Percentiles rank a stretch among this genome's conserved stretches.
Evolutionary conservation across 2,329 filamentous ascomycete species (phyloP).

Genomic region (Arachnomyces sp.): DNA sequence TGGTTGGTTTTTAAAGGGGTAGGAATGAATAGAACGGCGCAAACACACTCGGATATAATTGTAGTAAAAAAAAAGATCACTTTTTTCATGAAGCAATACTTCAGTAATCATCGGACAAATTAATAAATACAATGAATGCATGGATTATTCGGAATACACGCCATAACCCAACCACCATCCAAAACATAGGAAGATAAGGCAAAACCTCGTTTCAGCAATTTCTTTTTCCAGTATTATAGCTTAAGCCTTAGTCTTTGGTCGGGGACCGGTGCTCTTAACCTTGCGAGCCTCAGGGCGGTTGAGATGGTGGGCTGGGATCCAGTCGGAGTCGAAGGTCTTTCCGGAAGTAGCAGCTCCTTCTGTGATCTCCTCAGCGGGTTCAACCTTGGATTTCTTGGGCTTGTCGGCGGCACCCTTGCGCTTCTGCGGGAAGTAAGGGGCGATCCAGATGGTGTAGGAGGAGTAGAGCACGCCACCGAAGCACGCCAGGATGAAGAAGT

Average conservation of each 20-base stretch:
- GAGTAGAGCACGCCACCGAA: conserved; percentile 84
- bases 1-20: too few species aligned
- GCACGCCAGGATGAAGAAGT: conserved; percentile 73
- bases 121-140: too few species aligned
- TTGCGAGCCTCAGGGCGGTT: conserved; percentile 68
- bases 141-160: too few species aligned
- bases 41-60: too few species aligned
- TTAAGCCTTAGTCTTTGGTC: conserved; percentile 27
- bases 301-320: conserved; percentile 86
- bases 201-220: conserved; percentile 3
- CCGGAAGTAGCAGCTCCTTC: conserved; percentile 63
- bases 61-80: too few species aligned
- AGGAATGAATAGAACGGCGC: too few species aligned
- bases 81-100: too few species aligned
- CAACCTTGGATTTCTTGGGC: conserved; percentile 56
- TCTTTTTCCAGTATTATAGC: conserved; percentile 1
- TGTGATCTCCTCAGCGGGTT: conserved; percentile 51
- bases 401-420: conserved; percentile 57
- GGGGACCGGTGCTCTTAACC: conserved; percentile 41
- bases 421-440: conserved; percentile 87
- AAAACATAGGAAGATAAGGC: neutral
- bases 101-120: too few species aligned
- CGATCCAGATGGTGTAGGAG: conserved; percentile 97
- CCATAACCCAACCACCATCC: too few species aligned
- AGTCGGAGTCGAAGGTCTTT: conserved; percentile 81